phyloP scores from a whole-genome alignment of 176 grass and related monocot species.

The Triticum dicoccoides region DNA sequence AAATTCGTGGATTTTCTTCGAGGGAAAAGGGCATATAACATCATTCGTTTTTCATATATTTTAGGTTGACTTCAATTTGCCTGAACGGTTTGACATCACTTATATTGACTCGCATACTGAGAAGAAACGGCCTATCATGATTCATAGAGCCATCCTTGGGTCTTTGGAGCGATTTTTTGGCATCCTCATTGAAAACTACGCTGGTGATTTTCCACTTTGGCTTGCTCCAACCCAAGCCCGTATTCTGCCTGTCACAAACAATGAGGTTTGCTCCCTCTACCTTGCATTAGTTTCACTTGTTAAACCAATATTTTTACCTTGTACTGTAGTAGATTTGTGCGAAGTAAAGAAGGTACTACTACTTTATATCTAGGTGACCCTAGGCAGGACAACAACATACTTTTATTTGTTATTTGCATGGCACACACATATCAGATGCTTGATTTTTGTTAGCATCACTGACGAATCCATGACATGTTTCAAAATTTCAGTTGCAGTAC shows the following conservation, averaged over 20 bases:
- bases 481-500: conserved; percentile 65
- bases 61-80: conserved; percentile 96
- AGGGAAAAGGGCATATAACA: neutral
- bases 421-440: neutral
- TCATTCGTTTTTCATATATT: neutral
- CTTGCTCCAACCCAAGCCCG: conserved; percentile 84
- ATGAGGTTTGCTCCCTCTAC: conserved; percentile 57
- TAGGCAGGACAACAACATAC: neutral
- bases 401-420: neutral
- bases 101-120: conserved; percentile 84
- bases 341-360: neutral
- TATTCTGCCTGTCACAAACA: conserved; percentile 81
- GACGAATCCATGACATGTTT: conserved; percentile 14
- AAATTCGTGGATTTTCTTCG: neutral
- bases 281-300: conserved; percentile 2
- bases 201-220: conserved; percentile 99
- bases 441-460: neutral
- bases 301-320: neutral
- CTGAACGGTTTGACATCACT: conserved; percentile 81
- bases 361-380: neutral
- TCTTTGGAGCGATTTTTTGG: conserved; percentile 95
- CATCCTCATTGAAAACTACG: conserved; percentile 90
- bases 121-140: conserved; percentile 90
- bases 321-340: neutral
- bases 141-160: conserved; percentile 92